Evolutionary conservation across 208 protist species (phyloP).

Genomic region (Trypanosoma boissoni): DNA sequence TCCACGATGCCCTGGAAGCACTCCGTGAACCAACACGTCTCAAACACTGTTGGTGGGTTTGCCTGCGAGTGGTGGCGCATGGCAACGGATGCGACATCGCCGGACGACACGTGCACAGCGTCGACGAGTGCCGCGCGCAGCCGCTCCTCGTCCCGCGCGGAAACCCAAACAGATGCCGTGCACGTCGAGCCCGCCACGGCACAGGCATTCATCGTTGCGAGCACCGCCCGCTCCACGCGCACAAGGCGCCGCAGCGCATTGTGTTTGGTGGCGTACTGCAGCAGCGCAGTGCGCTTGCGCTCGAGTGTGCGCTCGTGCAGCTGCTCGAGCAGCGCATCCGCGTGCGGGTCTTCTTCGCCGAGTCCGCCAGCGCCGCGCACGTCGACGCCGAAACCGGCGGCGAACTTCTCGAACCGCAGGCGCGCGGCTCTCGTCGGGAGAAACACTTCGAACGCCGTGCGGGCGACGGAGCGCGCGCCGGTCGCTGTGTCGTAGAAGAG

Average conservation of each 20-base stretch:
- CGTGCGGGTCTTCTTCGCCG: constrained; percentile 2
- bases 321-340: neutral
- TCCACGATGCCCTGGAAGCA: constrained; percentile 98
- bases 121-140: constrained; percentile 48
- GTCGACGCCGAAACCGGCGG: constrained; percentile 69
- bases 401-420: constrained; percentile 88
- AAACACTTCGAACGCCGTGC: constrained; percentile 91
- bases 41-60: constrained; percentile 96
- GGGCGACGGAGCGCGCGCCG: constrained; percentile 32
- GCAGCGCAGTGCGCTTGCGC: constrained; percentile 42
- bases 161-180: constrained; percentile 93
- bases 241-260: constrained; percentile 39
- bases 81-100: constrained; percentile 85
- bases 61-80: constrained; percentile 60
- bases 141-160: constrained; percentile 41
- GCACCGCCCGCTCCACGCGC: constrained; percentile 46
- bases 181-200: constrained; percentile 79
- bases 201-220: constrained; percentile 92
- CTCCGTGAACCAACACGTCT: constrained; percentile 94
- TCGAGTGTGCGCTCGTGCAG: constrained; percentile 25
- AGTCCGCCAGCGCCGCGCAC: neutral
- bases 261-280: constrained; percentile 43
- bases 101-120: constrained; percentile 48
- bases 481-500: constrained; percentile 51
- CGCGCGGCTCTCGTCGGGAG: constrained; percentile 66